phyloP scores from a whole-genome alignment of 1,284 basidiomycete genomes.

The Serendipita sp. region DNA sequence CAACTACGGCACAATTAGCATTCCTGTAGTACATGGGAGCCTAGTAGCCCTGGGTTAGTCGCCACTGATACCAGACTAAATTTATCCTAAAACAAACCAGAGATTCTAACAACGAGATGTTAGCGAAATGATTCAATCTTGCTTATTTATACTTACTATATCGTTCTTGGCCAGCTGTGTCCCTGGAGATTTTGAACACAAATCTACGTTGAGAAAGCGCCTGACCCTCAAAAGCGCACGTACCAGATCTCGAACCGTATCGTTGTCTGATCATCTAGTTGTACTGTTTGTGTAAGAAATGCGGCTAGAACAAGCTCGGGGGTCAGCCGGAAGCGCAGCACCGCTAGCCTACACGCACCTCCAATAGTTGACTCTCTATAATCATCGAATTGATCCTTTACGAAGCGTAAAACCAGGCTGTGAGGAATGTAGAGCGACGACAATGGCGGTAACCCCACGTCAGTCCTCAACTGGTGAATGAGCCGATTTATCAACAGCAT shows the following conservation, averaged over 20 bases:
- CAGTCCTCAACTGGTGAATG: constrained; percentile 7
- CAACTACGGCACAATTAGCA: constrained; percentile 76
- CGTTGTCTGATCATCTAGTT: constrained; percentile 74
- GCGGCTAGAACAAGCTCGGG: constrained; percentile 43
- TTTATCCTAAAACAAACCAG: neutral
- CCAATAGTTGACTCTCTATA: constrained; percentile 87
- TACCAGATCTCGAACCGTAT: constrained; percentile 99
- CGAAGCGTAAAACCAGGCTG: constrained; percentile 87
- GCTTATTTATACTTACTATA: constrained; percentile 51
- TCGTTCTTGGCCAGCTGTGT: constrained; percentile 85
- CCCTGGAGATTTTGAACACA: constrained; percentile 33
- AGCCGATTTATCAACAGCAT: constrained; percentile 10
- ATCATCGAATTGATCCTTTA: constrained; percentile 96
- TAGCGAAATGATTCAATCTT: constrained; percentile 8
- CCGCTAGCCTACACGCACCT: constrained; percentile 29
- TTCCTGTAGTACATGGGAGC: constrained; percentile 91
- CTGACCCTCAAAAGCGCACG: constrained; percentile 16
- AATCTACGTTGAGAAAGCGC: constrained; percentile 5
- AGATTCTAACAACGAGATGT: constrained; percentile 7
- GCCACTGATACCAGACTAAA: neutral
- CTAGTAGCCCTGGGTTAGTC: constrained; percentile 24
- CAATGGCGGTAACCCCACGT: constrained; percentile 10
- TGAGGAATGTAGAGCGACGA: neutral
- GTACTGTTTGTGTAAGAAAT: constrained; percentile 91
- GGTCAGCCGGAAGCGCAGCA: neutral